phyloP scores from a whole-genome alignment of 192 early-diverging fungal species.

The Allomyces javanicus region DNA sequence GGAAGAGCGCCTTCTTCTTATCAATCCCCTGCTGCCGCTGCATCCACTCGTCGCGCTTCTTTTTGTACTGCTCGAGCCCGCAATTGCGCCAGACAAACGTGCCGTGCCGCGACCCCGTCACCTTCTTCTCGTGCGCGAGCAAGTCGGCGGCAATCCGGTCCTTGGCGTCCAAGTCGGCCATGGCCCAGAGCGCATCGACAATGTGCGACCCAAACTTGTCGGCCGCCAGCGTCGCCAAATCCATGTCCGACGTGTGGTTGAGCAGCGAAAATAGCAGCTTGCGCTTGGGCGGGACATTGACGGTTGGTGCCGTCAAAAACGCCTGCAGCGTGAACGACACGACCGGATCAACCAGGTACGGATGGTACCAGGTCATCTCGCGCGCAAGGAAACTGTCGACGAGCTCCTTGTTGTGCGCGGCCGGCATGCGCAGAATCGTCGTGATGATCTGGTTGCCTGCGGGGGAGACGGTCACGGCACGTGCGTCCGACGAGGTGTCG shows the following conservation, averaged over 20 bases:
- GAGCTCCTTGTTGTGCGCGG: constrained; percentile 32
- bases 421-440: constrained; percentile 13
- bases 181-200: constrained; percentile 57
- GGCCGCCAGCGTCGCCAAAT: constrained; percentile 18
- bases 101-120: constrained; percentile 45
- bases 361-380: constrained; percentile 18
- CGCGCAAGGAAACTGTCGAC: constrained; percentile 43
- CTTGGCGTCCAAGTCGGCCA: constrained; percentile 41
- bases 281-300: constrained; percentile 42
- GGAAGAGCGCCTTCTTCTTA: constrained; percentile 56
- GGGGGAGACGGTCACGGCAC: too few relatives aligned
- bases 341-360: constrained; percentile 41
- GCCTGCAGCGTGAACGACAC: constrained; percentile 57
- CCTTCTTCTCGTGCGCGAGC: constrained; percentile 22
- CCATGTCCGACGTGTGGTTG: constrained; percentile 19
- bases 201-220: constrained; percentile 62
- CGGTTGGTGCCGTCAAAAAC: constrained; percentile 29
- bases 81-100: constrained; percentile 59
- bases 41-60: constrained; percentile 54
- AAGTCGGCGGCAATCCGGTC: constrained; percentile 56
- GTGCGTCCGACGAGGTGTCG: background rate
- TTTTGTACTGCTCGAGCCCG: constrained; percentile 52
- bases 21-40: constrained; percentile 50
- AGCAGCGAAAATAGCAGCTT: constrained; percentile 37
- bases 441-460: background rate